Evolutionary conservation across 2,329 filamentous ascomycete genomes (phyloP), one percentile per base, ranked within the genome.

Genomic region (Aureobasidium sp.): DNA sequence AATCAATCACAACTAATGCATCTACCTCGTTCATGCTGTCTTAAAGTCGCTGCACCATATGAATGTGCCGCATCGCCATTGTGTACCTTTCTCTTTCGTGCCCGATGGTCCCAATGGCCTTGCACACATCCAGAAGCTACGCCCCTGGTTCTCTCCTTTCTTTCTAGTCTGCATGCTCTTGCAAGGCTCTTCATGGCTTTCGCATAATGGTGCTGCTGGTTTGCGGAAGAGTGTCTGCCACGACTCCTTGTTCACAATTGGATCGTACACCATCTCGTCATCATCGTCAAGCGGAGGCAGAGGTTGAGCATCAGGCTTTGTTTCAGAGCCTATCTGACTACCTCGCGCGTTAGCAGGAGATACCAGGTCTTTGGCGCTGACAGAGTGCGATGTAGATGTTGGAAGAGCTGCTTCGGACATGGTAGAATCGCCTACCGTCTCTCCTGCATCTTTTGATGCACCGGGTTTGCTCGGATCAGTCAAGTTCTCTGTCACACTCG

Each of bases 21-120:
- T 16, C 25, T 39, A 32, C 21, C 41, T 49, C 16, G 16, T 34
- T 9, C 42, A 34, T n/a, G 34, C 65, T 61, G 69, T 71, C 70
- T 81, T 84, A 83, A 81, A 86, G 69, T 86, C 84, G 67, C 80
- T 85, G 48, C 77, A 80, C 84, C 84, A 87, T 48, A 86, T 91
- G 68, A 97, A 97, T 0, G 91, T 96, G 2, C 82, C 79, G 73
- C 93, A 97, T 47, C 90, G 84, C 90, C 92, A 97, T 70, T 94
- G 82, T 0, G 91, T 91, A 2, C 86, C 88, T 63, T 80, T 88
- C 74, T 96, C 92, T 72, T 94, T 94, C 67, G 88, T 84, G 0
- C 91, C 94, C 27, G 87, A 89, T 1, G 91, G 91, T 0, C 91
- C 93, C 2, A 97, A 76, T 4, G 94, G 94, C 42, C 93, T 75